Conservation (phyloP, 1,284 basidiomycete genomes). For the Apiotrichum gamsii region DNA sequence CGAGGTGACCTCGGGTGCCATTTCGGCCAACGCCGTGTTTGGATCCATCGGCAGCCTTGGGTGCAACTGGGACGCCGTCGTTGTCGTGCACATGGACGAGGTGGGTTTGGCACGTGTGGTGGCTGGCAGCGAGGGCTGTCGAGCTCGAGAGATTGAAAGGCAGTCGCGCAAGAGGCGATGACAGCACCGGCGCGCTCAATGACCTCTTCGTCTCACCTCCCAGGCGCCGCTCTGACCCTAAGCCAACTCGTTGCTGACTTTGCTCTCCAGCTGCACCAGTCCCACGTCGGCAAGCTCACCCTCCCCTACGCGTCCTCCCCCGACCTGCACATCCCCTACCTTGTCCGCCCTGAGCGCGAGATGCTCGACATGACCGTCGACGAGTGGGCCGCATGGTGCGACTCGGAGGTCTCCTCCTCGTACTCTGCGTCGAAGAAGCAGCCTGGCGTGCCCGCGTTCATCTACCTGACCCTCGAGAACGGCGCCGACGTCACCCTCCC, state of each 20-base stretch:
- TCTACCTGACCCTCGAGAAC: constrained; percentile 12
- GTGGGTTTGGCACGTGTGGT: constrained; percentile 48
- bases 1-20: constrained; percentile 29
- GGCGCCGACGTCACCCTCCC: constrained; percentile 14
- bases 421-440: constrained; percentile 5
- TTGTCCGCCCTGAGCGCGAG: constrained; percentile 17
- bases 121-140: too few relatives aligned
- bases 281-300: constrained; percentile 19
- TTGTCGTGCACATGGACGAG: constrained; percentile 95
- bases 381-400: constrained; percentile 35
- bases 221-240: not conserved
- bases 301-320: constrained; percentile 17
- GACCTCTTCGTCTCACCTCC: not conserved
- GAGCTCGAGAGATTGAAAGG: too few relatives aligned
- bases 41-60: constrained; percentile 33
- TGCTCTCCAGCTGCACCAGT: constrained; percentile 37
- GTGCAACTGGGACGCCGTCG: constrained; percentile 50
- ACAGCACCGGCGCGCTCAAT: too few relatives aligned
- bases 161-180: too few relatives aligned
- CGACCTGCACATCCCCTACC: constrained; percentile 24
- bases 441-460: constrained; percentile 1
- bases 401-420: constrained; percentile 23
- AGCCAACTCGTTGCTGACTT: not conserved
- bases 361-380: constrained; percentile 24
- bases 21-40: constrained; percentile 34